phyloP scores from a whole-genome alignment of 306 rosid genomes.

The Psophocarpus tetragonolobus region DNA sequence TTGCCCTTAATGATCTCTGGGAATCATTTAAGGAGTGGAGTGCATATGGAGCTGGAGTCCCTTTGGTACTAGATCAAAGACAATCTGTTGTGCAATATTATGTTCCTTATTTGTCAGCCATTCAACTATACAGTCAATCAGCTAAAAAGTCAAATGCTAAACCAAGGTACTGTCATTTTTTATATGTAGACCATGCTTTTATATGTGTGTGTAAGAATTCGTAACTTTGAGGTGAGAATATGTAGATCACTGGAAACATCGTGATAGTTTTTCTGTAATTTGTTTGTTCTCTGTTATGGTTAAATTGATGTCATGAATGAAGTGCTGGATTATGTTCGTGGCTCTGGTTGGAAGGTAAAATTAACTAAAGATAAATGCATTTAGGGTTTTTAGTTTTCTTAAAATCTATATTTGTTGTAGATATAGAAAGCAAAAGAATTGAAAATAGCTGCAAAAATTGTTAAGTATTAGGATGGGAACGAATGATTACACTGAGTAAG shows the following conservation, averaged over 20 bases:
- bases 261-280: background rate
- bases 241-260: background rate
- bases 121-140: conserved; percentile 73
- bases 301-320: conserved; percentile 19
- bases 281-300: background rate
- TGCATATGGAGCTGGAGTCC: conserved; percentile 94
- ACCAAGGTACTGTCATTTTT: conserved; percentile 54
- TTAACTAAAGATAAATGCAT: conserved; percentile 5
- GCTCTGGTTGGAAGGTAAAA: conserved; percentile 28
- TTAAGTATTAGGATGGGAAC: background rate
- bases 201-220: background rate
- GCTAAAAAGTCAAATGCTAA: conserved; percentile 47
- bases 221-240: background rate
- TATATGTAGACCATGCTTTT: background rate
- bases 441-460: background rate
- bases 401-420: background rate
- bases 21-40: conserved; percentile 94
- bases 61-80: conserved; percentile 65
- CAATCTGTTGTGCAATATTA: conserved; percentile 83
- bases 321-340: conserved; percentile 1
- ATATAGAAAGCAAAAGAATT: background rate
- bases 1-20: conserved; percentile 78
- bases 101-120: conserved; percentile 91
- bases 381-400: background rate
- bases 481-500: background rate